These are phyloP conservation scores for Naegleria lovaniensis DNA, from an alignment of 208 protist species.

Conservation along the genomic window DNA sequence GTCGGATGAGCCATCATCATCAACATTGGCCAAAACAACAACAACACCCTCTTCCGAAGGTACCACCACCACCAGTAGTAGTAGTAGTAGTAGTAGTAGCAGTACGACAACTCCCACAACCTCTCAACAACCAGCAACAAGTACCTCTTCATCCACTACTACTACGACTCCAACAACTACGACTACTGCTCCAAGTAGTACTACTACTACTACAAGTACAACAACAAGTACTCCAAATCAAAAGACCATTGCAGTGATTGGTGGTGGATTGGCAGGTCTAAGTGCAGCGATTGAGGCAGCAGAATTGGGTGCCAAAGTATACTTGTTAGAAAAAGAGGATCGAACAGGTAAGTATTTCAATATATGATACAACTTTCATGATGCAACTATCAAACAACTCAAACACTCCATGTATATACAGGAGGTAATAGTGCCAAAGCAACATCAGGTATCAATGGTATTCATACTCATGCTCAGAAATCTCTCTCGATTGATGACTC, in stretches of 20 bases:
- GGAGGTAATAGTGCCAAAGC: slow-evolving; percentile 76
- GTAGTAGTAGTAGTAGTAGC: background rate
- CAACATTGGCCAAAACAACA: background rate
- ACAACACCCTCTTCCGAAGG: background rate
- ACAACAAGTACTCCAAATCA: too few relatives aligned
- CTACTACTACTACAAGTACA: too few relatives aligned
- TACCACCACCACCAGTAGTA: background rate
- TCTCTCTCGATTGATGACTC: slow-evolving; percentile 55
- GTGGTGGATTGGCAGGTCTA: slow-evolving; percentile 17
- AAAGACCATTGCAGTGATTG: background rate
- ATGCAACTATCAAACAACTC: too few relatives aligned
- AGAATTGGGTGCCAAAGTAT: background rate
- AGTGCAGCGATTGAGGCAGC: background rate
- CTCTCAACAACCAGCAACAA: background rate
- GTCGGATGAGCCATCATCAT: background rate
- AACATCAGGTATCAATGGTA: slow-evolving; percentile 77
- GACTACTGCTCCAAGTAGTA: too few relatives aligned
- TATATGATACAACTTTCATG: too few relatives aligned
- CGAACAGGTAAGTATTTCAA: background rate
- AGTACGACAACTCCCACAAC: background rate
- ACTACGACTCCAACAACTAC: too few relatives aligned
- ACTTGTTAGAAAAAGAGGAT: slow-evolving; percentile 9
- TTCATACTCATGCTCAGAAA: slow-evolving; percentile 64
- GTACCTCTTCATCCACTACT: too few relatives aligned
- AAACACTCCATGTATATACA: background rate